Percentiles rank a stretch among this genome's conserved stretches.
phyloP scores from a whole-genome alignment of 129 eudicot species.

The Oenanthe sinensis region DNA sequence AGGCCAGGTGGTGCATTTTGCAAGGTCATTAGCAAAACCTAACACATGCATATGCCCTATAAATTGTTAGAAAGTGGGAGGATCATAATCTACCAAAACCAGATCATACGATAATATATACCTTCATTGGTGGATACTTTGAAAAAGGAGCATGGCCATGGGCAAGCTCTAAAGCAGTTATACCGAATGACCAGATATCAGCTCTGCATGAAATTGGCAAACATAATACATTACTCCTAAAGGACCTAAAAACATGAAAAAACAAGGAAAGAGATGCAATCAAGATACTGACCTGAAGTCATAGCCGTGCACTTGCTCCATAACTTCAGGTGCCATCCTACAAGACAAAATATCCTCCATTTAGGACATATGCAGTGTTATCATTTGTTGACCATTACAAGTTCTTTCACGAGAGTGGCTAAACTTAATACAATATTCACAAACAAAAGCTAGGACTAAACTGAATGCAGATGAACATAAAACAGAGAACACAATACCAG shows the following conservation, averaged over 20 bases:
- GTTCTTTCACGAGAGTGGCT: neutral
- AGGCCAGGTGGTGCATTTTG: constrained; percentile 99
- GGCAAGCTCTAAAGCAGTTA: constrained; percentile 98
- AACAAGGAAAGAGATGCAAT: neutral
- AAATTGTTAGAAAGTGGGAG: neutral
- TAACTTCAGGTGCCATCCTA: constrained; percentile 99
- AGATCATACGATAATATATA: neutral
- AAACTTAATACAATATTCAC: neutral
- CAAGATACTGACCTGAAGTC: constrained; percentile 56
- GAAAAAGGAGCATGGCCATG: constrained; percentile 98
- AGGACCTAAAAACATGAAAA: neutral
- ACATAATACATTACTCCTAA: neutral
- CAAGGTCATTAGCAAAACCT: constrained; percentile 94
- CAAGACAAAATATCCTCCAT: neutral
- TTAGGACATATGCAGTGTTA: neutral
- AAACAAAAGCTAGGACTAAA: neutral
- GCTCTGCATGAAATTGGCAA: constrained; percentile 49
- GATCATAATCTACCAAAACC: neutral
- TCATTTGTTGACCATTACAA: neutral
- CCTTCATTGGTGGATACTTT: constrained; percentile 99
- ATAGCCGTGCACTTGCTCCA: constrained; percentile 93
- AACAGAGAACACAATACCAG: constrained; percentile 41
- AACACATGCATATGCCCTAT: neutral
- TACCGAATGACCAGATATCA: constrained; percentile 96
- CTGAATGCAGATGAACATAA: constrained; percentile 18